These are phyloP conservation scores for Fomitopsis schrenkii DNA, from an alignment of 1,284 basidiomycete species.

Conservation along the genomic window DNA sequence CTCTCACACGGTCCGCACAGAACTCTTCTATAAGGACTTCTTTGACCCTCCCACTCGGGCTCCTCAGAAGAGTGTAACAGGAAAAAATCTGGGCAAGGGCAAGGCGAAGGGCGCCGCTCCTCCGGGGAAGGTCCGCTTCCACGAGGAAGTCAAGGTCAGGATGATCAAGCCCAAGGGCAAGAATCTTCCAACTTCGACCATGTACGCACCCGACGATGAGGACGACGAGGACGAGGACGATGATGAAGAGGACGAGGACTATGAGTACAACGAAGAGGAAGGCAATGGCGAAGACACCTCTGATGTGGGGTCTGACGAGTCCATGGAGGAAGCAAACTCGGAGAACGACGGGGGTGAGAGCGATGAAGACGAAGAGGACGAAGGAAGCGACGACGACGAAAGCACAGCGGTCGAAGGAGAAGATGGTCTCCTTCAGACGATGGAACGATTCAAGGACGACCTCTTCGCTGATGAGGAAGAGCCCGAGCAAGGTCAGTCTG, in stretches of 20 bases:
- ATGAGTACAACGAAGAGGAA: constrained; percentile 19
- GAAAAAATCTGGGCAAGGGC: not conserved
- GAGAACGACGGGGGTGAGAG: not conserved
- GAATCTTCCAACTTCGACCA: constrained; percentile 42
- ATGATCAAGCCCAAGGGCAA: constrained; percentile 69
- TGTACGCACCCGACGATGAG: constrained; percentile 35
- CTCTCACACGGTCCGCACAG: constrained; percentile 30
- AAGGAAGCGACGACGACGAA: constrained; percentile 24
- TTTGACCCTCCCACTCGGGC: constrained; percentile 52
- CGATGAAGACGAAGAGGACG: constrained; percentile 22
- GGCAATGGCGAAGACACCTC: constrained; percentile 8
- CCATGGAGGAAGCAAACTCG: not conserved
- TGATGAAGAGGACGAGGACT: constrained; percentile 29
- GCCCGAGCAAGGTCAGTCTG: constrained; percentile 34
- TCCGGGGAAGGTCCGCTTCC: constrained; percentile 63
- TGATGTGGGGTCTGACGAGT: constrained; percentile 6
- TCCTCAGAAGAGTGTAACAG: constrained; percentile 18
- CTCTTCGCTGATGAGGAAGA: constrained; percentile 63
- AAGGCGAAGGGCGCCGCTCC: constrained; percentile 2
- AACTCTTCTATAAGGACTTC: constrained; percentile 67
- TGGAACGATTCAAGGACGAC: constrained; percentile 62
- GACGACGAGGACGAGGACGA: constrained; percentile 26
- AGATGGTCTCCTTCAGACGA: constrained; percentile 35
- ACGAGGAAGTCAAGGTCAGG: constrained; percentile 78
- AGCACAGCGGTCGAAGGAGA: constrained; percentile 25